Conservation (phyloP, 495 filamentous ascomycete species). For the Aspergillus sclerotioniger region DNA sequence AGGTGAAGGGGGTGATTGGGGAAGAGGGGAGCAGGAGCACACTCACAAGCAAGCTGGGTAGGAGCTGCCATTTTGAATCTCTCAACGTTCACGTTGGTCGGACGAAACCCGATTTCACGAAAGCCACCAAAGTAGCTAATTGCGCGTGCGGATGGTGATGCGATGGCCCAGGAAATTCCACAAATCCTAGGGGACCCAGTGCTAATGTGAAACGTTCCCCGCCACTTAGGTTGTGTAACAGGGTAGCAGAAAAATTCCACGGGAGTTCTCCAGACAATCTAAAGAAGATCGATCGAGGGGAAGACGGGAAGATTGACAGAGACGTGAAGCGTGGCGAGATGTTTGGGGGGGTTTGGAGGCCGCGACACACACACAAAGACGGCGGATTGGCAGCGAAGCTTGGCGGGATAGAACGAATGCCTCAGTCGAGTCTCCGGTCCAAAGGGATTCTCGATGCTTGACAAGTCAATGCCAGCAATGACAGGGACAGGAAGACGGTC, state of each 20-base stretch:
- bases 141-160: constrained; percentile 4
- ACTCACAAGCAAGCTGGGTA: constrained; percentile 84
- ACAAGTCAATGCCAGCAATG: constrained; percentile 57
- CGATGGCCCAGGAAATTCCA: constrained; percentile 7
- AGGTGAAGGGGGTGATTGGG: not conserved
- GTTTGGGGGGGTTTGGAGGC: constrained; percentile 18
- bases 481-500: constrained; percentile 34
- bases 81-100: constrained; percentile 9
- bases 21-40: constrained; percentile 21
- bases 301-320: constrained; percentile 11
- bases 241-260: constrained; percentile 7
- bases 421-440: constrained; percentile 27
- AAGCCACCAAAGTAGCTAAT: constrained; percentile 11
- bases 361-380: constrained; percentile 22
- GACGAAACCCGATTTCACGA: constrained; percentile 4
- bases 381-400: constrained; percentile 9
- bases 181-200: constrained; percentile 9
- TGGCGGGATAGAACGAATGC: constrained; percentile 13
- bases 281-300: not conserved
- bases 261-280: not conserved
- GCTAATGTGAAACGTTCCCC: constrained; percentile 11
- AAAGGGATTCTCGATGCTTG: constrained; percentile 34
- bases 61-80: constrained; percentile 68
- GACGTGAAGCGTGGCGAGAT: constrained; percentile 21
- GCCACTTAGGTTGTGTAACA: not conserved